Percentiles rank a stretch among this genome's conserved stretches.
Evolutionary conservation across 306 rosid genomes (phyloP).

Genomic region (Alnus rubra): DNA sequence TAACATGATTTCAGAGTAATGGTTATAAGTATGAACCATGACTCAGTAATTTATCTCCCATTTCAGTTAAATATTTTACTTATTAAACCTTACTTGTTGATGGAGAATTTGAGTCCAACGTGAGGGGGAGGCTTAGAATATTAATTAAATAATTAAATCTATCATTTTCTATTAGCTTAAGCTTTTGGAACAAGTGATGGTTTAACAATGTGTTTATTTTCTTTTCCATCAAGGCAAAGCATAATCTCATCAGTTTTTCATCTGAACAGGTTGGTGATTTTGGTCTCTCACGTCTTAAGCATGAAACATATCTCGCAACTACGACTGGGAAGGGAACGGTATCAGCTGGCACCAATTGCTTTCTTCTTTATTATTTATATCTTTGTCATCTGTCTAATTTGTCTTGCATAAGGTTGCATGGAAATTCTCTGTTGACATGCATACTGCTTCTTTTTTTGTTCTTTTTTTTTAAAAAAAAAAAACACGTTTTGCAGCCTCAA

Average conservation of each 20-base stretch:
- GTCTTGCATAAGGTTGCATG: constrained; percentile 9
- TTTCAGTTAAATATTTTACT: too few relatives aligned
- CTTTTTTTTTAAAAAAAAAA: constrained; percentile 9
- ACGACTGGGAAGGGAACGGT: constrained; percentile 99
- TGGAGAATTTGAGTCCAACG: too few relatives aligned
- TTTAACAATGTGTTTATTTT: not conserved
- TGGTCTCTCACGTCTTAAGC: constrained; percentile 97
- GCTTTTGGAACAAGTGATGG: too few relatives aligned
- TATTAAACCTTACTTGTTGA: too few relatives aligned
- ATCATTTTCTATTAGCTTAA: too few relatives aligned
- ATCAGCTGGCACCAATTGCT: constrained; percentile 14
- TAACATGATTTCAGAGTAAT: too few relatives aligned
- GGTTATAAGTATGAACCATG: too few relatives aligned
- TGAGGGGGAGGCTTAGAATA: too few relatives aligned
- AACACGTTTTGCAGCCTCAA: constrained; percentile 72
- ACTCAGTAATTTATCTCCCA: too few relatives aligned
- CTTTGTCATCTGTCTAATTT: constrained; percentile 18
- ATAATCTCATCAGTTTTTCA: constrained; percentile 22
- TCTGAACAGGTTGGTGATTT: constrained; percentile 88
- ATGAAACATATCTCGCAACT: constrained; percentile 83
- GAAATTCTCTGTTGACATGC: not conserved
- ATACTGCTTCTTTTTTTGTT: not conserved
- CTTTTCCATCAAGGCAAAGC: constrained; percentile 22
- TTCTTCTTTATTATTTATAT: constrained; percentile 9
- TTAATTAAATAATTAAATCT: not conserved